These are phyloP conservation scores for Hyparrhenia diplandra DNA, from an alignment of 176 grass and related monocot species.

Conservation along the genomic window DNA sequence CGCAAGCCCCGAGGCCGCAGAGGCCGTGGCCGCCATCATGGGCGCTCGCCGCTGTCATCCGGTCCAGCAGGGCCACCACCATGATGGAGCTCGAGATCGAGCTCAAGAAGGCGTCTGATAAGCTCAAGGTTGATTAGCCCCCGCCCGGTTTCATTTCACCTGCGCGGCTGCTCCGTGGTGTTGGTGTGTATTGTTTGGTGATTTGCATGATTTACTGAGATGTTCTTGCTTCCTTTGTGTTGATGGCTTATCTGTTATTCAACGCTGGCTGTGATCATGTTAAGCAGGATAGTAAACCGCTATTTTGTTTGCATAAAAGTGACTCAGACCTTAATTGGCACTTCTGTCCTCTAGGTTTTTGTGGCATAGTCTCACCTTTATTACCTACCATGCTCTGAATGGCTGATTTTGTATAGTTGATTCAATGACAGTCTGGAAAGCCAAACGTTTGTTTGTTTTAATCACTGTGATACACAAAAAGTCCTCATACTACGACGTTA, in stretches of 20 bases:
- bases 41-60: conserved; percentile 84
- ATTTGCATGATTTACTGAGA: background rate
- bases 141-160: background rate
- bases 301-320: background rate
- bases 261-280: background rate
- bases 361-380: background rate
- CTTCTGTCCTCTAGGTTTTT: background rate
- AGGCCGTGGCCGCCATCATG: conserved; percentile 96
- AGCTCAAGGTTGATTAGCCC: conserved; percentile 66
- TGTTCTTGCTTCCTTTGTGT: background rate
- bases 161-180: background rate
- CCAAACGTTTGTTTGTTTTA: no score
- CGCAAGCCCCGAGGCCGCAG: conserved; percentile 87
- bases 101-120: conserved; percentile 92
- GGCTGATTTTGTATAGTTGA: background rate
- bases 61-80: conserved; percentile 87
- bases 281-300: background rate
- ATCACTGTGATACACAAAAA: no score
- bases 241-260: background rate
- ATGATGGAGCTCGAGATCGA: conserved; percentile 99
- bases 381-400: background rate
- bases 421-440: background rate
- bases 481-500: no score
- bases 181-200: background rate
- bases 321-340: background rate